Evolutionary conservation across 2,329 filamentous ascomycete species (phyloP).

Genomic region (Neonectria faginata): DNA sequence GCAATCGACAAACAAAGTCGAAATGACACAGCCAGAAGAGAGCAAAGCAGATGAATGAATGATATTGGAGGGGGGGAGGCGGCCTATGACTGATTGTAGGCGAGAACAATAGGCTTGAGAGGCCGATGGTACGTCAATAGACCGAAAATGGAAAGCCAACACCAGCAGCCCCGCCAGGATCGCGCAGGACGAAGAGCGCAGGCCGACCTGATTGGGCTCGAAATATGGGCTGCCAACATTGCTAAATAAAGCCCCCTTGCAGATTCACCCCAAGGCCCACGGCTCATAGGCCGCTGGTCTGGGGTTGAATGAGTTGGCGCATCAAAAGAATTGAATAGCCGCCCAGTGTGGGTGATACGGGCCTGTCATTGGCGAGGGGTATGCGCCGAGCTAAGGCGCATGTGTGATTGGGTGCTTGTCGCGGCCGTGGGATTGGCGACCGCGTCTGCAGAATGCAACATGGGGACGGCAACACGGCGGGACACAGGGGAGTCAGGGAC

Average conservation of each 20-base stretch:
- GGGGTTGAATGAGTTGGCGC: conserved; percentile 43
- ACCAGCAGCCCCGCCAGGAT: conserved; percentile 32
- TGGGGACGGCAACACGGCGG: conserved; percentile 17
- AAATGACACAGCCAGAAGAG: conserved; percentile 11
- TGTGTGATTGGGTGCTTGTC: conserved; percentile 47
- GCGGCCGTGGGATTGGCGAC: conserved; percentile 43
- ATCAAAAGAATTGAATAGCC: conserved; percentile 53
- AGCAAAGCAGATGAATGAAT: conserved; percentile 1
- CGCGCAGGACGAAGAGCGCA: conserved; percentile 34
- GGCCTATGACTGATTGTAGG: conserved; percentile 13
- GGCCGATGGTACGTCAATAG: conserved; percentile 13
- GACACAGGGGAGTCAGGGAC: conserved; percentile 22
- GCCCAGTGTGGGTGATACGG: conserved; percentile 46
- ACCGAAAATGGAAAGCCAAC: conserved; percentile 13
- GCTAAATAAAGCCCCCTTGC: conserved; percentile 45
- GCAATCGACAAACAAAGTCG: conserved; percentile 14
- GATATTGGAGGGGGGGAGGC: conserved; percentile 11
- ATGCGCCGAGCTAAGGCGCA: conserved; percentile 42
- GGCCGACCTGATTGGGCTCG: conserved; percentile 41
- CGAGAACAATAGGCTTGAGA: conserved; percentile 15
- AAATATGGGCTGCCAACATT: conserved; percentile 34
- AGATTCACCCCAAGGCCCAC: conserved; percentile 32
- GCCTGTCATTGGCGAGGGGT: conserved; percentile 47
- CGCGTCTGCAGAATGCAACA: conserved; percentile 36
- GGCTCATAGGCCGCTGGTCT: conserved; percentile 41